Conservation (phyloP, 306 rosid genomes). For the Delonix regia region DNA sequence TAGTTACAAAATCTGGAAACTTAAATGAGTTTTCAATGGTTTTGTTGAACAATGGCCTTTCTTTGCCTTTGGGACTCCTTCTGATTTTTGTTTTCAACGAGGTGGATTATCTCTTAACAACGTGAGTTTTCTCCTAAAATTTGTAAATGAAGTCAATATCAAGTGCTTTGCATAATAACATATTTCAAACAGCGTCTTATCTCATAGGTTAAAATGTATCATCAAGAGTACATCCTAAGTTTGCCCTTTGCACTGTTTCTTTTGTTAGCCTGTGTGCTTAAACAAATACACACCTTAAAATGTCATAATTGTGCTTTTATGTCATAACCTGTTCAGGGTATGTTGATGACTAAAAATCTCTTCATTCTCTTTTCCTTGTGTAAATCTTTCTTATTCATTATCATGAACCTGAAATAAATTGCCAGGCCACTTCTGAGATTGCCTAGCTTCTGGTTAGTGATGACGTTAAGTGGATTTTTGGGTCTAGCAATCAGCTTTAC, state of each 20-base stretch:
- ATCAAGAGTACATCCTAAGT: slow-evolving; percentile 10
- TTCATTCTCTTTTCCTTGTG: slow-evolving; percentile 1
- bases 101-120: slow-evolving; percentile 81
- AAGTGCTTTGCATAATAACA: slow-evolving; percentile 21
- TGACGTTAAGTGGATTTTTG: slow-evolving; percentile 87
- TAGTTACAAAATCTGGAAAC: slow-evolving; percentile 81
- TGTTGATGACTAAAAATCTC: slow-evolving; percentile 9
- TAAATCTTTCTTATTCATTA: slow-evolving; percentile 22
- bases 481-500: slow-evolving; percentile 98
- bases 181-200: slow-evolving; percentile 8
- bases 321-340: slow-evolving; percentile 20
- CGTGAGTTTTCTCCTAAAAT: slow-evolving; percentile 63
- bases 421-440: slow-evolving; percentile 92
- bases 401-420: slow-evolving; percentile 33
- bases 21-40: slow-evolving; percentile 97
- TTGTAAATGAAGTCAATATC: slow-evolving; percentile 22
- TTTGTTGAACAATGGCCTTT: slow-evolving; percentile 90
- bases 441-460: slow-evolving; percentile 91
- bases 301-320: slow-evolving; percentile 20
- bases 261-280: slow-evolving; percentile 14
- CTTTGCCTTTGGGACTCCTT: slow-evolving; percentile 87
- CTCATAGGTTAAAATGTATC: slow-evolving; percentile 21
- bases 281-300: slow-evolving; percentile 14
- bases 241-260: slow-evolving; percentile 1
- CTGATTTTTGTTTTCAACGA: slow-evolving; percentile 79